Evolutionary conservation across 129 eudicot genomes (phyloP), one percentile per base, ranked within the genome.

Genomic region (Helichrysum umbraculigerum): DNA sequence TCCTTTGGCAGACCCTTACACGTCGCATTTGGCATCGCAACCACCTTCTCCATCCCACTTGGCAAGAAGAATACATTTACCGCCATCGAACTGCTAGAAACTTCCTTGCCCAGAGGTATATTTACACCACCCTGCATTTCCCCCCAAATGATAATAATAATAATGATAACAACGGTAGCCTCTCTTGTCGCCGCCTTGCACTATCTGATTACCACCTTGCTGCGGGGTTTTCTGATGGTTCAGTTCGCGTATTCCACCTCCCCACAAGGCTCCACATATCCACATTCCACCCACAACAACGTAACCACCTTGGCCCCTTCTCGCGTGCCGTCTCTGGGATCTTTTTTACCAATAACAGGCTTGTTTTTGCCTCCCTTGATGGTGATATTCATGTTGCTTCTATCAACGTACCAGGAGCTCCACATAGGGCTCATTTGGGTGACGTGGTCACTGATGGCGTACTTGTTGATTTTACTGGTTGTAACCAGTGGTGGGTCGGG

Each of bases 221-320:
- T 2, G 98, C 96, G 0, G 98, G 98, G 6, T 91, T 91, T 74
- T 89, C 97, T 12, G 96, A 94, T 34, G 98, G 98, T 8, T 84
- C 96, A 0, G 93, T 94, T 47, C 90, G 85, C 41, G 84, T 94
- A 4, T 94, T 88, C 76, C 93, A 88, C 83, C 88, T 94, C 50
- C 87, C 87, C 50, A 71, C 83, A 21, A 74, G 84, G 72, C 62
- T 68, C 58, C 90, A 88, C 77, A 28, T 91, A 16, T 80, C 90
- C 57, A 91, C 98, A 39, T 79, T 84, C 82, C 89, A 78, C 75
- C 98, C 98, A 3, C 93, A 85, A 30, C 91, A 73, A 58, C 93
- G 90, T n/a, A 87, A 88, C 69, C 93, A 89, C 39, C 87, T 94
- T 4, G 98, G 98, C 64, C 91, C 81, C 44, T 90, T 80, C 71